Evolutionary conservation across 257 asterid genomes (phyloP).

Genomic region (Thymus mandschuricus): DNA sequence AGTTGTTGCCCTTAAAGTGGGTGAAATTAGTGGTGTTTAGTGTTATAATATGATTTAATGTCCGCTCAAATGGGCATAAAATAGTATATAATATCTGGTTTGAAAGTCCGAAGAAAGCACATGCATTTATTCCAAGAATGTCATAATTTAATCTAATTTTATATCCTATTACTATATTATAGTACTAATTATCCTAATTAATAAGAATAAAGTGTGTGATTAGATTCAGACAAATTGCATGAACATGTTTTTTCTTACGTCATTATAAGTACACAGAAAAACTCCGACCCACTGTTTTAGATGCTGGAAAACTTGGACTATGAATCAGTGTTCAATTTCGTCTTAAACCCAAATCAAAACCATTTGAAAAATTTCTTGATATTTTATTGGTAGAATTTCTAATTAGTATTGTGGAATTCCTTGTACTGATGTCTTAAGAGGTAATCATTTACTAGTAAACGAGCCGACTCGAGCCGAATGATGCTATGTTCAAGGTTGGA

Average conservation of each 20-base stretch:
- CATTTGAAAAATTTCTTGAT: too few relatives aligned
- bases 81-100: conserved; percentile 9
- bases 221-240: background rate
- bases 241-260: conserved; percentile 17
- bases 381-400: too few relatives aligned
- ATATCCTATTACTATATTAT: background rate
- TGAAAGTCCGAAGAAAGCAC: conserved; percentile 12
- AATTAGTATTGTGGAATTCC: too few relatives aligned
- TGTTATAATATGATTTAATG: background rate
- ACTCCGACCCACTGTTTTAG: conserved; percentile 45
- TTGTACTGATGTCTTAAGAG: too few relatives aligned
- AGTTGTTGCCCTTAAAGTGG: too few relatives aligned
- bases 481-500: too few relatives aligned
- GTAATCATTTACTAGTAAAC: too few relatives aligned
- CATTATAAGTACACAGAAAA: conserved; percentile 28
- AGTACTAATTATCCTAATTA: background rate
- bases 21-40: too few relatives aligned
- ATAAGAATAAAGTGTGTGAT: conserved; percentile 4
- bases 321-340: too few relatives aligned
- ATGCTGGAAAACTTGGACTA: background rate
- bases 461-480: too few relatives aligned
- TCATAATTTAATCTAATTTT: background rate
- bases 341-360: too few relatives aligned
- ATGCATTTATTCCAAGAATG: conserved; percentile 25
- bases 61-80: conserved; percentile 15